phyloP scores from a whole-genome alignment of 164 flowering plant species.

The Piper betle region DNA sequence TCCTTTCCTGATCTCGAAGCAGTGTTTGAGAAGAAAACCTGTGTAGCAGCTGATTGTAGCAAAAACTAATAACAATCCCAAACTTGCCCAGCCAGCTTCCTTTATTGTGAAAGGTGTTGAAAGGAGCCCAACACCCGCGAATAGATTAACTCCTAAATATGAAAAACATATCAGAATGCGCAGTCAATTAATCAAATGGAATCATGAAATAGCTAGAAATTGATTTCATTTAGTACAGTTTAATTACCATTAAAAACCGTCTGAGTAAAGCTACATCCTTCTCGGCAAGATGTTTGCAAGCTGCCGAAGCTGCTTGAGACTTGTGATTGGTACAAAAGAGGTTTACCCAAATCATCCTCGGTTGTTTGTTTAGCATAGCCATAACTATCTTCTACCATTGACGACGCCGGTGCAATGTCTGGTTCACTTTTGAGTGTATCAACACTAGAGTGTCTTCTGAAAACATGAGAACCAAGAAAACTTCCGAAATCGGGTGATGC shows the following conservation, averaged over 20 bases:
- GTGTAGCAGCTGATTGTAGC: slow-evolving; percentile 68
- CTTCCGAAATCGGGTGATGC: slow-evolving; percentile 59
- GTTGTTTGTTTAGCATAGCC: slow-evolving; percentile 22
- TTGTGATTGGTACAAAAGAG: slow-evolving; percentile 25
- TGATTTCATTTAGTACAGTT: background rate
- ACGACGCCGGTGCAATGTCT: slow-evolving; percentile 31
- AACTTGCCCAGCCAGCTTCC: slow-evolving; percentile 79
- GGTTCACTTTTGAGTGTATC: slow-evolving; percentile 18
- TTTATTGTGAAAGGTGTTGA: slow-evolving; percentile 73
- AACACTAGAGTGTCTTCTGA: slow-evolving; percentile 18
- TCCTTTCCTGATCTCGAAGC: slow-evolving; percentile 69
- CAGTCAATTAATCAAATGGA: background rate
- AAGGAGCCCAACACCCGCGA: slow-evolving; percentile 86
- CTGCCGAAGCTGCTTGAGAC: slow-evolving; percentile 27
- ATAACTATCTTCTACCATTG: slow-evolving; percentile 32
- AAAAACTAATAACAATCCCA: slow-evolving; percentile 34
- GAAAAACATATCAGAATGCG: slow-evolving; percentile 1
- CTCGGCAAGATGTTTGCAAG: slow-evolving; percentile 41
- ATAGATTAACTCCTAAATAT: slow-evolving; percentile 50
- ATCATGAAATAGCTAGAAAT: background rate
- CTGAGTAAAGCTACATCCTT: slow-evolving; percentile 77
- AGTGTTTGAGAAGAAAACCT: slow-evolving; percentile 53
- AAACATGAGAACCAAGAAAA: slow-evolving; percentile 21
- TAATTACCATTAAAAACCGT: slow-evolving; percentile 76
- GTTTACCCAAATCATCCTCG: slow-evolving; percentile 16